These are phyloP conservation scores for Leavenworthia alabamica DNA, from an alignment of 345 rosid genomes.

Conservation along the genomic window DNA sequence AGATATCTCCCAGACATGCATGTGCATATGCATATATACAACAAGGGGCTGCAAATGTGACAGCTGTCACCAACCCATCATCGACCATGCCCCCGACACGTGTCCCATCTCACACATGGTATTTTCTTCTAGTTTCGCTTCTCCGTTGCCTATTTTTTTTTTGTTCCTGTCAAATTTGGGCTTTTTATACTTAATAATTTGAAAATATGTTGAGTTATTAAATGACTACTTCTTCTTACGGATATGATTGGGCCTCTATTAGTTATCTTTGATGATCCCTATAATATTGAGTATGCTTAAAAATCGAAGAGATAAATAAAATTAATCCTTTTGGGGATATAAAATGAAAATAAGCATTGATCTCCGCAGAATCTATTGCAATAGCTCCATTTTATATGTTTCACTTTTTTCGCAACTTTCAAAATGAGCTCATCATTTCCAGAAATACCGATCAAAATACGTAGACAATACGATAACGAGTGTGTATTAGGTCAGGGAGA, in stretches of 20 bases:
- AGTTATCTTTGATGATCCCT: slow-evolving; percentile 19
- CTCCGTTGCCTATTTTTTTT: not conserved
- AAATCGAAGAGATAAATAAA: not conserved
- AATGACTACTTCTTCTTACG: not conserved
- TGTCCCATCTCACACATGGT: slow-evolving; percentile 33
- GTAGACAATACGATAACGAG: not conserved
- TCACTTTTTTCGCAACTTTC: no score
- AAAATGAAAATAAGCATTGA: slow-evolving; percentile 10
- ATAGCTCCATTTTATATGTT: not conserved
- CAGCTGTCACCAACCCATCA: slow-evolving; percentile 32
- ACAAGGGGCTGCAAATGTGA: slow-evolving; percentile 23
- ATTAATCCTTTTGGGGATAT: not conserved
- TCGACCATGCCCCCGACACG: slow-evolving; percentile 21
- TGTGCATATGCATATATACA: not conserved
- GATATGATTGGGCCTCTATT: slow-evolving; percentile 11
- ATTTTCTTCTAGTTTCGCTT: not conserved
- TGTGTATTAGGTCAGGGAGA: slow-evolving; percentile 7
- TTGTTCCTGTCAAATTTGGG: not conserved
- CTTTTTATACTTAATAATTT: not conserved
- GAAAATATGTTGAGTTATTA: not conserved
- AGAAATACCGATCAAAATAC: not conserved
- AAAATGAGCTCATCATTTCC: not conserved
- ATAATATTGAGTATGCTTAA: no score
- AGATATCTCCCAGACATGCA: slow-evolving; percentile 2
- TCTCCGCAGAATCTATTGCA: slow-evolving; percentile 20